A percentile compares a stretch with the other conserved stretches of the same genome.
These are phyloP conservation scores for Hura crepitans DNA, from an alignment of 441 rosid species.

Conservation along the genomic window DNA sequence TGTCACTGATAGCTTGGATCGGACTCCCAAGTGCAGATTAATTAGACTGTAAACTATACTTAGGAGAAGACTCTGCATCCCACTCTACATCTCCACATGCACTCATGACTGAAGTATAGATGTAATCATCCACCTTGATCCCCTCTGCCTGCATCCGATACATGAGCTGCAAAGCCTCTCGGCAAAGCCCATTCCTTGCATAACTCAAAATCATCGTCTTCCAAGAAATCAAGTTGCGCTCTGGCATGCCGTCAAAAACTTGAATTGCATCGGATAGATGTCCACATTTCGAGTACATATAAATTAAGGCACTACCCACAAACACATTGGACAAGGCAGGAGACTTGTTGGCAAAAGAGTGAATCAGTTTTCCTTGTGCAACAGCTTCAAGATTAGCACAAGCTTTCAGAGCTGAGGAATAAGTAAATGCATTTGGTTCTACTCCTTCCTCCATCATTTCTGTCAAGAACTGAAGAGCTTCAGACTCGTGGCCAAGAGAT, in stretches of 20 bases:
- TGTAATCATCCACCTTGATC: slow-evolving; percentile 61
- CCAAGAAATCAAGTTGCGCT: slow-evolving; percentile 65
- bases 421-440: slow-evolving; percentile 69
- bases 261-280: slow-evolving; percentile 58
- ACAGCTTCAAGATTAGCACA: slow-evolving; percentile 68
- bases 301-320: slow-evolving; percentile 72
- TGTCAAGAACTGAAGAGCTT: slow-evolving; percentile 67
- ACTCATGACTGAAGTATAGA: slow-evolving; percentile 44
- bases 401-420: slow-evolving; percentile 70
- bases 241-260: slow-evolving; percentile 71
- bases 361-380: slow-evolving; percentile 57
- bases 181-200: slow-evolving; percentile 44
- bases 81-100: slow-evolving; percentile 51
- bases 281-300: slow-evolving; percentile 83
- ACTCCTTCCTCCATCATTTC: slow-evolving; percentile 88
- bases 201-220: slow-evolving; percentile 75
- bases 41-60: slow-evolving; percentile 37
- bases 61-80: slow-evolving; percentile 36
- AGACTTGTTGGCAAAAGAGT: slow-evolving; percentile 66
- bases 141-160: slow-evolving; percentile 76
- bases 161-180: slow-evolving; percentile 73
- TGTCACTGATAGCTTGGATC: background rate
- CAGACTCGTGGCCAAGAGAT: slow-evolving; percentile 57
- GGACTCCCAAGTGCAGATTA: slow-evolving; percentile 19
- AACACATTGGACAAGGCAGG: slow-evolving; percentile 54